phyloP scores from a whole-genome alignment of 495 filamentous ascomycete genomes.

The Bathelium albidoporum region DNA sequence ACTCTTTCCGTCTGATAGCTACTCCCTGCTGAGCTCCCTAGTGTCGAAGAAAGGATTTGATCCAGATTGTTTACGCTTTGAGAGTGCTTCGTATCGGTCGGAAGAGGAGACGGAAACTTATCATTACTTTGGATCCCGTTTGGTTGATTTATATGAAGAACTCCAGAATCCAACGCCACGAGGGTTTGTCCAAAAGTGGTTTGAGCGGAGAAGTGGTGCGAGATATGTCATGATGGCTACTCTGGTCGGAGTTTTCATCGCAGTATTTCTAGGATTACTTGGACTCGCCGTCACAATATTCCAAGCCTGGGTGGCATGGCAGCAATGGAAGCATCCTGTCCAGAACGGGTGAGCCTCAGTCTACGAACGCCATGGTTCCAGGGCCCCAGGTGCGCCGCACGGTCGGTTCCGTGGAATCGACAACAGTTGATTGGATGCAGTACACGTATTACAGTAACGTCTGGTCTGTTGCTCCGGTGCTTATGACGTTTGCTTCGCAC shows the following conservation, averaged over 20 bases:
- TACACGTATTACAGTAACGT: too few species aligned
- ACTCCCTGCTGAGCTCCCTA: conserved; percentile 22
- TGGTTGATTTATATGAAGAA: conserved; percentile 31
- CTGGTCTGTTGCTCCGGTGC: too few species aligned
- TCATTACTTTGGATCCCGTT: conserved; percentile 26
- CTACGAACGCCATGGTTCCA: too few species aligned
- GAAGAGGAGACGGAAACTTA: conserved; percentile 27
- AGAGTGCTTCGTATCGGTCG: conserved; percentile 23
- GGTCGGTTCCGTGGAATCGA: too few species aligned
- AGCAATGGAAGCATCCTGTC: conserved; percentile 21
- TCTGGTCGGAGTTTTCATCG: conserved; percentile 27
- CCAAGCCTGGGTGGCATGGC: conserved; percentile 20
- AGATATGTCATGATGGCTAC: conserved; percentile 34
- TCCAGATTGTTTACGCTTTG: conserved; percentile 26
- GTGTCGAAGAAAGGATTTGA: conserved; percentile 23
- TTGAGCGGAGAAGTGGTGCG: conserved; percentile 32
- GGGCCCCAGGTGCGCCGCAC: too few species aligned
- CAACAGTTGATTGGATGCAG: too few species aligned
- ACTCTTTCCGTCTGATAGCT: conserved; percentile 30
- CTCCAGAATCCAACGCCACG: conserved; percentile 29
- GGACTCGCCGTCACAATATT: conserved; percentile 17
- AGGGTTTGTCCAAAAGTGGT: conserved; percentile 26
- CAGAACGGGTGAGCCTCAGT: not conserved
- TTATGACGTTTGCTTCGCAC: too few species aligned
- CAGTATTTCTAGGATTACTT: conserved; percentile 16